Conservation (phyloP, 805 yeast genomes). For the Saturnispora quitensis region DNA sequence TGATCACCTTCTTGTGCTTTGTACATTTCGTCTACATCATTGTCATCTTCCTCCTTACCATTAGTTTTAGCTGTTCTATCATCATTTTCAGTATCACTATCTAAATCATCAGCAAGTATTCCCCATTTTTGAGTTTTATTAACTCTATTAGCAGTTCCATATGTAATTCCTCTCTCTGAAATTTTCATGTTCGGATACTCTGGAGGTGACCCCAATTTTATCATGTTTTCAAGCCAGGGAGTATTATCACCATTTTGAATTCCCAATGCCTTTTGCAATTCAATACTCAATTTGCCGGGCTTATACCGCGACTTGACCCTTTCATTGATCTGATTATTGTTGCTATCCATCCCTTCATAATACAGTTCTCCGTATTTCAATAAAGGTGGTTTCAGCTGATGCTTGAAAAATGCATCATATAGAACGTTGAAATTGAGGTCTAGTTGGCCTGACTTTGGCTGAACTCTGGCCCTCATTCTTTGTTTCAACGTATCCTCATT, state of each 20-base stretch:
- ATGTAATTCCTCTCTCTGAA: conserved; percentile 30
- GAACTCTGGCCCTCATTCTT: conserved; percentile 72
- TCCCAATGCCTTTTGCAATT: conserved; percentile 61
- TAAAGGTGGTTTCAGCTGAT: conserved; percentile 66
- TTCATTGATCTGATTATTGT: conserved; percentile 26
- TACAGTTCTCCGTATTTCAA: conserved; percentile 67
- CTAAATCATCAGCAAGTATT: conserved; percentile 28
- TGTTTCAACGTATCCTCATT: conserved; percentile 57
- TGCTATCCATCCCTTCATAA: conserved; percentile 53
- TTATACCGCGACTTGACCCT: conserved; percentile 26
- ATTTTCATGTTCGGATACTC: conserved; percentile 58
- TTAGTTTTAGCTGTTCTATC: conserved; percentile 18
- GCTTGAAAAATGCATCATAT: conserved; percentile 79
- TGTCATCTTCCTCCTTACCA: conserved; percentile 28
- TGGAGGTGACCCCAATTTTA: conserved; percentile 72
- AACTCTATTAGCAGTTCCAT: conserved; percentile 15
- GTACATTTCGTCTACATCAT: conserved; percentile 21
- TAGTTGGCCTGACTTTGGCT: conserved; percentile 77
- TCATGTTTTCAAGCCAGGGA: conserved; percentile 75
- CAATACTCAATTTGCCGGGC: conserved; percentile 64
- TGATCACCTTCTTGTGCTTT: conserved; percentile 26
- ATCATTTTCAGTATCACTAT: conserved; percentile 25
- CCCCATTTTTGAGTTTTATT: conserved; percentile 15
- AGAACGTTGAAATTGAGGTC: conserved; percentile 80
- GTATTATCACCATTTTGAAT: conserved; percentile 47